These are phyloP conservation scores for Tardiomyces digboiensis DNA, from an alignment of 1,139 yeast genomes.

Conservation along the genomic window DNA sequence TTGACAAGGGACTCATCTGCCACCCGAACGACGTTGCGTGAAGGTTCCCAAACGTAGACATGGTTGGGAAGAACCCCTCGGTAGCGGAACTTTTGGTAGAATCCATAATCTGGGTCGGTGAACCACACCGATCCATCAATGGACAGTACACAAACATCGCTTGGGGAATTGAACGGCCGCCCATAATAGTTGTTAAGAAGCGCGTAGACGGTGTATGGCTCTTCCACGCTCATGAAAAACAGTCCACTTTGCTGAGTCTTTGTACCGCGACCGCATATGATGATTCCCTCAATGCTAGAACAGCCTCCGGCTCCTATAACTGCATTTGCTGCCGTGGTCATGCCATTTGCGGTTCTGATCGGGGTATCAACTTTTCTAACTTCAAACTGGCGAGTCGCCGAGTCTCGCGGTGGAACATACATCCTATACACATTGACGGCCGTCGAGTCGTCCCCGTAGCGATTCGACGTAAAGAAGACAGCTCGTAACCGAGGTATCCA, in stretches of 20 bases:
- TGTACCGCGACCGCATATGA: constrained; percentile 16
- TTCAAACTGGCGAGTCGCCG: not conserved
- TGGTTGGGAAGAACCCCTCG: constrained; percentile 16
- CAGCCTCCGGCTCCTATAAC: constrained; percentile 15
- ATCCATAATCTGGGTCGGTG: constrained; percentile 21
- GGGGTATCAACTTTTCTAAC: constrained; percentile 4
- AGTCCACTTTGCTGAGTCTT: constrained; percentile 10
- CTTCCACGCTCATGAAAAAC: constrained; percentile 8
- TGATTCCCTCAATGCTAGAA: constrained; percentile 11
- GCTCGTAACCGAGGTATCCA: constrained; percentile 14
- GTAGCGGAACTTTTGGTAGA: constrained; percentile 13
- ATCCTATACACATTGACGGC: not conserved
- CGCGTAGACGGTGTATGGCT: constrained; percentile 8
- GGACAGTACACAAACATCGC: constrained; percentile 19
- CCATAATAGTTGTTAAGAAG: constrained; percentile 14
- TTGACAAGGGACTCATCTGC: constrained; percentile 18
- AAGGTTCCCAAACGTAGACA: constrained; percentile 19
- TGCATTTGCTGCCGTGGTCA: constrained; percentile 3
- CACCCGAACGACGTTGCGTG: constrained; percentile 13
- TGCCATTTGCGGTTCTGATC: constrained; percentile 4
- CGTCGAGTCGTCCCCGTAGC: constrained; percentile 3
- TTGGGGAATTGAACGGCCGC: constrained; percentile 19
- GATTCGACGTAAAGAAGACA: constrained; percentile 17
- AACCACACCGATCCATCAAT: constrained; percentile 20
- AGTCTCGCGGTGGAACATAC: not conserved